phyloP scores from a whole-genome alignment of 1,284 basidiomycete genomes.

The Ganoderma lucidum region DNA sequence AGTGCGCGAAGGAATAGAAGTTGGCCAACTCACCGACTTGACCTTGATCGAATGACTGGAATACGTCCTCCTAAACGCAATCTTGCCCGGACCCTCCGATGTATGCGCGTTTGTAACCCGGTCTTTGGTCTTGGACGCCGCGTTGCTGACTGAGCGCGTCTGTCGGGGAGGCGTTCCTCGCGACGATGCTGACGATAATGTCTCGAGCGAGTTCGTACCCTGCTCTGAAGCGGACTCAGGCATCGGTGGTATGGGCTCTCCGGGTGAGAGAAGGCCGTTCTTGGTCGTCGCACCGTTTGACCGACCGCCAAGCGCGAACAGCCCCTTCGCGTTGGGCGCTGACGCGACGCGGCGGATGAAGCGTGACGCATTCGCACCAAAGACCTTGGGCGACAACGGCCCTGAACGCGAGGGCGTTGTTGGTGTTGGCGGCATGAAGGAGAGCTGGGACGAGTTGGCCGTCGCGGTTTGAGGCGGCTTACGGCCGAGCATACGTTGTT shows the following conservation, averaged over 20 bases:
- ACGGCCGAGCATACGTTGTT: slow-evolving; percentile 48
- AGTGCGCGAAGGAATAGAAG: slow-evolving; percentile 21
- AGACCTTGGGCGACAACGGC: slow-evolving; percentile 66
- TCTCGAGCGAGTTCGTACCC: slow-evolving; percentile 74
- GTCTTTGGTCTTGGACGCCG: slow-evolving; percentile 47
- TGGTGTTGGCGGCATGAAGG: slow-evolving; percentile 45
- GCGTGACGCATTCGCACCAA: slow-evolving; percentile 77
- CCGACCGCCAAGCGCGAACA: slow-evolving; percentile 72
- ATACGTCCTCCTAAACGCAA: slow-evolving; percentile 92
- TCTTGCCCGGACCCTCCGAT: slow-evolving; percentile 62
- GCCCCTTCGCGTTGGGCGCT: slow-evolving; percentile 94
- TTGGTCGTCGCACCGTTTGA: slow-evolving; percentile 61
- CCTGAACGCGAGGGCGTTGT: slow-evolving; percentile 48
- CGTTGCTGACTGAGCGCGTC: slow-evolving; percentile 33
- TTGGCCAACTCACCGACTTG: slow-evolving; percentile 67
- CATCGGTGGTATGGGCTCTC: slow-evolving; percentile 59
- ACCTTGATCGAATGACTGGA: slow-evolving; percentile 98
- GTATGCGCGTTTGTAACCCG: slow-evolving; percentile 51
- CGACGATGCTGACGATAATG: slow-evolving; percentile 76
- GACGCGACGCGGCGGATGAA: slow-evolving; percentile 96
- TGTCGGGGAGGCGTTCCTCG: slow-evolving; percentile 53
- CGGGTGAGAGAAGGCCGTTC: slow-evolving; percentile 82
- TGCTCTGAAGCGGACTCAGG: slow-evolving; percentile 62
- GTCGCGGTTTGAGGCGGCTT: slow-evolving; percentile 41
- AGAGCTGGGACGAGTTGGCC: slow-evolving; percentile 45